Evolutionary conservation across 2,329 filamentous ascomycete genomes (phyloP).

Genomic region (Penicillium sp.): DNA sequence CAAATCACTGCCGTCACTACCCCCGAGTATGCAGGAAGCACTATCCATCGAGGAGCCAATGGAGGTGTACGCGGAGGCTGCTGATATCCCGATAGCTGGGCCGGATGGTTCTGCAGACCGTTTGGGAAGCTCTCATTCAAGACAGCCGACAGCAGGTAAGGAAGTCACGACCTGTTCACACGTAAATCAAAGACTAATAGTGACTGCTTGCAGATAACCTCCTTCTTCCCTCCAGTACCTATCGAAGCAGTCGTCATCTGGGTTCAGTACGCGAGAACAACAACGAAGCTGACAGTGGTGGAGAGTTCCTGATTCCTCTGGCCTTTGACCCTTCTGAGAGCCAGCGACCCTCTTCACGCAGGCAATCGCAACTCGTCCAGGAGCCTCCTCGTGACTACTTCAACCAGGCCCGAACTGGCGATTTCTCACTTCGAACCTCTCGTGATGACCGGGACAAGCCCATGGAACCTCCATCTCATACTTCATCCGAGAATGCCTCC

Average conservation of each 20-base stretch:
- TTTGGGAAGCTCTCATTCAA: slow-evolving; percentile 23
- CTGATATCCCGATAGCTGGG: slow-evolving; percentile 27
- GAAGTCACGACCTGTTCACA: slow-evolving; percentile 1
- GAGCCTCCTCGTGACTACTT: slow-evolving; percentile 58
- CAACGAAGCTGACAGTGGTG: slow-evolving; percentile 52
- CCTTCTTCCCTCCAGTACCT: slow-evolving; percentile 68
- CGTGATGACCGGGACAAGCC: slow-evolving; percentile 20
- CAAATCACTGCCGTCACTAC: slow-evolving; percentile 88
- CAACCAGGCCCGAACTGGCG: slow-evolving; percentile 27
- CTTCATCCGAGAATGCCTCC: slow-evolving; percentile 52
- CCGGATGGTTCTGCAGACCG: slow-evolving; percentile 22
- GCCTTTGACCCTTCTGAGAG: slow-evolving; percentile 66
- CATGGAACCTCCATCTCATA: slow-evolving; percentile 24
- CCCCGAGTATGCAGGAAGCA: slow-evolving; percentile 63
- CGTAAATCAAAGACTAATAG: not conserved
- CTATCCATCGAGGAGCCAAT: slow-evolving; percentile 57
- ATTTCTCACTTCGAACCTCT: slow-evolving; percentile 24
- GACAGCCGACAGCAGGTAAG: slow-evolving; percentile 33
- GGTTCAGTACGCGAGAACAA: slow-evolving; percentile 47
- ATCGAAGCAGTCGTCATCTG: slow-evolving; percentile 69
- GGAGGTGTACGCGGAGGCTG: slow-evolving; percentile 59
- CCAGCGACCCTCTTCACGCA: slow-evolving; percentile 49
- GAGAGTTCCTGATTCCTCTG: slow-evolving; percentile 72
- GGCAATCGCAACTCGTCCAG: slow-evolving; percentile 39
- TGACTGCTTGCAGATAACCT: slow-evolving; percentile 50